These are phyloP conservation scores for Aspergillus piperis DNA, from an alignment of 2,329 filamentous ascomycete genomes.

Conservation along the genomic window DNA sequence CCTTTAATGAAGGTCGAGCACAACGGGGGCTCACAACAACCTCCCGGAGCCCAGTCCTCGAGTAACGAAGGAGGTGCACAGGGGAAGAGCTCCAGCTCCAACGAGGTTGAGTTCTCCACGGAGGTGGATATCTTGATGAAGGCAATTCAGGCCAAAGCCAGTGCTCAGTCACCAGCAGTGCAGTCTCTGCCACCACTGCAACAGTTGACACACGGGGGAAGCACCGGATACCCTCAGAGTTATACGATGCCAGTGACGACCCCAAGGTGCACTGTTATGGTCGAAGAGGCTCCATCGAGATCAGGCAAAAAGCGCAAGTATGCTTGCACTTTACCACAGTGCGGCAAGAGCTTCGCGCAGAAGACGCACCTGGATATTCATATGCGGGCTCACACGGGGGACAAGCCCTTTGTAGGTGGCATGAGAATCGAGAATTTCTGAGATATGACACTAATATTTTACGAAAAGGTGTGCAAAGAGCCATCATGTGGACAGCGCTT, in stretches of 20 bases:
- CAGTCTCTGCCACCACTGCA: conserved; percentile 40
- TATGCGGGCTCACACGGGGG: conserved; percentile 80
- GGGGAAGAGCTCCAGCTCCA: conserved; percentile 49
- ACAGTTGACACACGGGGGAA: conserved; percentile 31
- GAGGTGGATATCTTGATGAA: conserved; percentile 87
- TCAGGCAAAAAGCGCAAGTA: conserved; percentile 62
- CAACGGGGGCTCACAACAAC: conserved; percentile 5
- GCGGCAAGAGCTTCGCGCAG: conserved; percentile 81
- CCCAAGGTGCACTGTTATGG: conserved; percentile 26
- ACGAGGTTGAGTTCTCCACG: conserved; percentile 69
- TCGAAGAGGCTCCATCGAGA: conserved; percentile 39
- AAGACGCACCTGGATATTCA: conserved; percentile 95
- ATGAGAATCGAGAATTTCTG: not conserved
- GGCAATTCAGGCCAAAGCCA: conserved; percentile 71
- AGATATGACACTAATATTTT: not conserved
- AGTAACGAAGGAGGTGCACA: conserved; percentile 13
- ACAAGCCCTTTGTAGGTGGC: conserved; percentile 78
- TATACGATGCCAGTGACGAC: conserved; percentile 26
- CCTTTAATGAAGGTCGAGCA: conserved; percentile 18
- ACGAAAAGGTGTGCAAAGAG: conserved; percentile 65
- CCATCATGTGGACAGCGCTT: conserved; percentile 76
- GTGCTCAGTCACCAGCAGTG: conserved; percentile 27
- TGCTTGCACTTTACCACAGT: conserved; percentile 71
- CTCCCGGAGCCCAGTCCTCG: conserved; percentile 8
- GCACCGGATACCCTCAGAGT: conserved; percentile 22